Evolutionary conservation across 176 grass and related monocot species (phyloP).

Genomic region (Lolium multiflorum): DNA sequence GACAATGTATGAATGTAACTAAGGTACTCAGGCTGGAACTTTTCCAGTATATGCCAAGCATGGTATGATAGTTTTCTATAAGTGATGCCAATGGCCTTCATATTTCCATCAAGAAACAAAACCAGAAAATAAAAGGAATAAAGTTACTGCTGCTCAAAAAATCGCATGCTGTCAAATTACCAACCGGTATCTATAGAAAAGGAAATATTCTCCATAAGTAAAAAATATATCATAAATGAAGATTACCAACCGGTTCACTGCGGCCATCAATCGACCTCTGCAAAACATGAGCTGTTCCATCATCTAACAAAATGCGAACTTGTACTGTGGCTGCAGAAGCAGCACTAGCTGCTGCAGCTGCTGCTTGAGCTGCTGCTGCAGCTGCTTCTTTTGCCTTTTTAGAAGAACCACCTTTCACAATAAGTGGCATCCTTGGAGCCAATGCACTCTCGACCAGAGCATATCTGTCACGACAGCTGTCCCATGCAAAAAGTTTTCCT

Average conservation of each 20-base stretch:
- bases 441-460: constrained; percentile 89
- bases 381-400: constrained; percentile 98
- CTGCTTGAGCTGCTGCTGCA: constrained; percentile 90
- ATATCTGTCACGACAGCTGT: constrained; percentile 93
- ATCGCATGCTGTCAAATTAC: not conserved
- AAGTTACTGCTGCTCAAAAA: constrained; percentile 14
- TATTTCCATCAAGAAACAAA: constrained; percentile 26
- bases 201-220: not conserved
- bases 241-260: constrained; percentile 82
- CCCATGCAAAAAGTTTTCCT: constrained; percentile 96
- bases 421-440: constrained; percentile 83
- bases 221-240: not conserved
- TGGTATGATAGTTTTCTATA: constrained; percentile 20
- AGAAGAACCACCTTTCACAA: constrained; percentile 90
- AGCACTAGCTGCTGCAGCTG: constrained; percentile 80
- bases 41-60: constrained; percentile 26
- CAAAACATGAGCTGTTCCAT: constrained; percentile 92
- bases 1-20: constrained; percentile 18
- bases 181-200: not conserved
- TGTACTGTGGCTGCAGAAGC: constrained; percentile 93
- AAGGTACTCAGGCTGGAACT: constrained; percentile 11
- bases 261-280: constrained; percentile 91
- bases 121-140: not conserved
- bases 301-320: constrained; percentile 97
- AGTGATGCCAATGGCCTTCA: not conserved